Conservation (phyloP, 371 early-diverging fungal species). For the Circinella minor region DNA sequence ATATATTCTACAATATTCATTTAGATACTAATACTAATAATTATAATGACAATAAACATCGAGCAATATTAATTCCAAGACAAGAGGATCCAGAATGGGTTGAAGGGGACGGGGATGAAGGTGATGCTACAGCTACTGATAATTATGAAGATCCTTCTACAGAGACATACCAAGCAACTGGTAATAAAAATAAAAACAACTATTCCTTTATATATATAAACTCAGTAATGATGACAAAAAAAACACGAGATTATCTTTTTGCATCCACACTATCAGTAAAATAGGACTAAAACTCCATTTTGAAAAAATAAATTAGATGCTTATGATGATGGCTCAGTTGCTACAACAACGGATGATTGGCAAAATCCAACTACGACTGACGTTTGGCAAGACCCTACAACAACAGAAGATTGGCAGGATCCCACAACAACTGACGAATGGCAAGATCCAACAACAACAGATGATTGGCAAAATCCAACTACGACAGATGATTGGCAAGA, state of each 20-base stretch:
- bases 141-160: background rate
- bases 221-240: too few species aligned
- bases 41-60: background rate
- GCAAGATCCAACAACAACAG: background rate
- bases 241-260: too few species aligned
- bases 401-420: background rate
- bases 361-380: background rate
- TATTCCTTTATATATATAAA: too few species aligned
- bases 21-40: too few species aligned
- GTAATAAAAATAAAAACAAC: background rate
- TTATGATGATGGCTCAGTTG: background rate
- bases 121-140: background rate
- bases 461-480: background rate
- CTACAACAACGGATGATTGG: background rate
- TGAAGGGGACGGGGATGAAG: slow-evolving; percentile 9
- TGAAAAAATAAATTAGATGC: too few species aligned
- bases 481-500: background rate
- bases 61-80: background rate
- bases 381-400: background rate
- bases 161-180: too few species aligned
- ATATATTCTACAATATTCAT: too few species aligned
- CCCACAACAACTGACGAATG: background rate
- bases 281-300: too few species aligned
- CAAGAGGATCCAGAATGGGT: slow-evolving; percentile 11
- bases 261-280: too few species aligned